phyloP scores from a whole-genome alignment of 2,329 filamentous ascomycete genomes.

The Neofusicoccum cordaticola region DNA sequence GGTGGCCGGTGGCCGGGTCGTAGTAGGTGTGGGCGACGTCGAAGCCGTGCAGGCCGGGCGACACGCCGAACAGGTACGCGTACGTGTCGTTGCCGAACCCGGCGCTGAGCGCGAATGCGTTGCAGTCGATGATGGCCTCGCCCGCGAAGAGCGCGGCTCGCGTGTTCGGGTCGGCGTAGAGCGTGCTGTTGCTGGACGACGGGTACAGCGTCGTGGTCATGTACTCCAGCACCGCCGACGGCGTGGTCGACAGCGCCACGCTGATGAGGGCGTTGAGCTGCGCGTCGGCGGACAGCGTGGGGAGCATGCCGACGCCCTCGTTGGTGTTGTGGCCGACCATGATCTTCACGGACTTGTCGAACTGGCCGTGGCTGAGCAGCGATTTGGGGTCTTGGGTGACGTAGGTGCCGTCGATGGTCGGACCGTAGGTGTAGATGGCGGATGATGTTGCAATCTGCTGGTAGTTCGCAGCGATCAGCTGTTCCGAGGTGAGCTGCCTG shows the following conservation, averaged over 20 bases:
- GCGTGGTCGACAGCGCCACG: background rate
- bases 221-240: background rate
- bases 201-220: slow-evolving; percentile 5
- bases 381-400: slow-evolving; percentile 47
- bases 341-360: slow-evolving; percentile 44
- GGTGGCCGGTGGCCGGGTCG: background rate
- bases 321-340: slow-evolving; percentile 47
- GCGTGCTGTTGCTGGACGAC: background rate
- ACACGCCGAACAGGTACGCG: slow-evolving; percentile 17
- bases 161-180: background rate
- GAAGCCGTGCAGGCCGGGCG: slow-evolving; percentile 17
- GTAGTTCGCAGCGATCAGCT: slow-evolving; percentile 44
- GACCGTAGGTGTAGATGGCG: slow-evolving; percentile 30
- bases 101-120: slow-evolving; percentile 1
- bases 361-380: slow-evolving; percentile 44
- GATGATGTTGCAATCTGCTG: slow-evolving; percentile 35
- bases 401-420: slow-evolving; percentile 51
- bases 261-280: background rate
- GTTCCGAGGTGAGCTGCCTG: slow-evolving; percentile 38
- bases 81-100: slow-evolving; percentile 6
- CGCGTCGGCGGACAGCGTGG: background rate
- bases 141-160: background rate
- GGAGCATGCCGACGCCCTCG: slow-evolving; percentile 29
- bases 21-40: slow-evolving; percentile 18
- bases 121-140: slow-evolving; percentile 17